Conservation (phyloP, 2,329 filamentous ascomycete species). For the Xylariaceae sp. region DNA sequence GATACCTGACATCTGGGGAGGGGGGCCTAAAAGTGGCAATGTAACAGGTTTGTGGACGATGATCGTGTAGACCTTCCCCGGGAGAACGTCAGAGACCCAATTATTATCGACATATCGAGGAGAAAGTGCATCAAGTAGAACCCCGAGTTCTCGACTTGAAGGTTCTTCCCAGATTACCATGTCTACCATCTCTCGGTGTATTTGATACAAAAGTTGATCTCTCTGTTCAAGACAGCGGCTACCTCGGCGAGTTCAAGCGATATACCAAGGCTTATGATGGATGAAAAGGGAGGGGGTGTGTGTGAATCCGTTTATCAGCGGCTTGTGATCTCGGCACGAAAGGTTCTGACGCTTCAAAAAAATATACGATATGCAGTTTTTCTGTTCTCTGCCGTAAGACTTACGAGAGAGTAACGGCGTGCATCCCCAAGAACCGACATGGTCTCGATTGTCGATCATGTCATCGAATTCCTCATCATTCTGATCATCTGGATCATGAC, state of each 20-base stretch:
- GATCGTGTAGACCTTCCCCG: no score
- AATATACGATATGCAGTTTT: neutral
- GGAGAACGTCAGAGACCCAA: neutral
- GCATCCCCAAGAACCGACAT: neutral
- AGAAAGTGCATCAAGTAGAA: neutral
- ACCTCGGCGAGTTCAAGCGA: neutral
- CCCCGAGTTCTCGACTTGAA: no score
- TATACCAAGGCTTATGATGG: neutral
- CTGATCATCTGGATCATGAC: neutral
- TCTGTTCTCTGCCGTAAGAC: neutral
- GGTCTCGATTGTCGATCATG: neutral
- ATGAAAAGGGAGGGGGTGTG: neutral
- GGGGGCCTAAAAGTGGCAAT: no score
- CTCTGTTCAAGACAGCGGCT: neutral
- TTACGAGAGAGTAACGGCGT: neutral
- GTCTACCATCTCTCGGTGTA: neutral
- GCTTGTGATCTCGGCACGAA: neutral
- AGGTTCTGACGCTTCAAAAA: neutral
- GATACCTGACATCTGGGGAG: no score
- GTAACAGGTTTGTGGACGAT: no score
- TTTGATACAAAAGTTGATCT: neutral
- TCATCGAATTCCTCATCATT: neutral
- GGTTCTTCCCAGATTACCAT: no score
- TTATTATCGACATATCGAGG: neutral
- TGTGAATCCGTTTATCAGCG: neutral